Base-by-base conservation (phyloP, 2,329 filamentous ascomycete genomes). In the Graphium sp. region DNA sequence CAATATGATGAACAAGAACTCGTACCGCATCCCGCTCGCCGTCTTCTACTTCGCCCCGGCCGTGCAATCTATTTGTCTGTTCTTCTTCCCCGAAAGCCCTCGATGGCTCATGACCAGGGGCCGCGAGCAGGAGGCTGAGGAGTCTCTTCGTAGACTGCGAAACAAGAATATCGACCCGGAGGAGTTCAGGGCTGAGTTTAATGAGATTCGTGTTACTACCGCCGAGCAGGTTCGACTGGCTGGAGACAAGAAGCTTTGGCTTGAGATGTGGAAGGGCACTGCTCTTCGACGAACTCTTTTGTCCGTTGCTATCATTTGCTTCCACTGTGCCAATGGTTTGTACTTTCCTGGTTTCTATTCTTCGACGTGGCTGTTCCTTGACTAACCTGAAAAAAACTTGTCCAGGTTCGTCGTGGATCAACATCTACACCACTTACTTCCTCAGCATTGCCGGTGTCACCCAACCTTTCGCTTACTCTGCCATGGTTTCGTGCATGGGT, bases 21-120 rank as follows among this genome's bases (percentile, higher is more conserved):
- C 29, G n/a, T 30, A 30, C 29, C 29, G 22, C 11, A 30, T 30
- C 14, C 46, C 47, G 1, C 36, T 48, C 5, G 44, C 44, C 2
- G 23, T 50, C 15, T 47, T 49, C 29, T 50, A 46, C 32, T 35
- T 37, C 10, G 44, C 46, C 14, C 40, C 49, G 6, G 40, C 45
- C 2, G 34, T 50, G n/a, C 44, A 47, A 30, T 38, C 43, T 2
- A 32, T 46, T 4, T 40, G 44, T 4, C 36, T 53, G 13, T 41
- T 43, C 24, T 48, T 47, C 34, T 45, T 54, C 16, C 52, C 50
- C 0, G 51, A 55, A 31, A 51, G 46, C 18, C 52, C 51, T 0
- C 42, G 50, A 9, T 55, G 51, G 51, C 44, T 55, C 10, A 47
- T 49, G 35, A 45, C 47, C 6, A 45, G 51, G 24, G 47, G 46